Conservation (phyloP, 768 basidiomycete species). For the Leccinellum albellum region DNA sequence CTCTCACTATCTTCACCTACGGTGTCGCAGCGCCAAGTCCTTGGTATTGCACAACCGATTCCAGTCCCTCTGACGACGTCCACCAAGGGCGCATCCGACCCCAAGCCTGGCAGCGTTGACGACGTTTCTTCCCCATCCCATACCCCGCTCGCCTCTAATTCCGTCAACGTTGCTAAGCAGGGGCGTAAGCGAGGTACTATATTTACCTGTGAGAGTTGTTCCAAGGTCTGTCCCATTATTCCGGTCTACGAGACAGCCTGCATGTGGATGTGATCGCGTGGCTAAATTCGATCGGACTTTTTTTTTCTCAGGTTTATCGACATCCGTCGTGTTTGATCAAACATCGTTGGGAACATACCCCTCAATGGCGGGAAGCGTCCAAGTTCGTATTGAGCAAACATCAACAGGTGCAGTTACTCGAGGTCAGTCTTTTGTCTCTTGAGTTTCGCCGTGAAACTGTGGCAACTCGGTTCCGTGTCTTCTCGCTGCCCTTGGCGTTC, state of each 20-base stretch:
- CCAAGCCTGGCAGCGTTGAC: conserved; percentile 12
- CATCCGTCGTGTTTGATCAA: conserved; percentile 96
- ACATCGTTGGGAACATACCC: conserved; percentile 97
- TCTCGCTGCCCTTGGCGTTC: neutral
- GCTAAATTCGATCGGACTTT: neutral
- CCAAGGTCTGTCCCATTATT: conserved; percentile 56
- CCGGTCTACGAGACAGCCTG: neutral
- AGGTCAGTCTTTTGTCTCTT: conserved; percentile 44
- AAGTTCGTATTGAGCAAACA: conserved; percentile 92
- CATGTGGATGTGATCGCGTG: conserved; percentile 3
- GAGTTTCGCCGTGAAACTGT: neutral
- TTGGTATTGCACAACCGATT: conserved; percentile 12
- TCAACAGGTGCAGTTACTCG: conserved; percentile 94
- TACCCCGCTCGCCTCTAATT: conserved; percentile 5
- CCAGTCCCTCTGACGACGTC: neutral
- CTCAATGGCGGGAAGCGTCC: conserved; percentile 91
- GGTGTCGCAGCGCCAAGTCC: conserved; percentile 20
- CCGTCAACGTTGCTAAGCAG: conserved; percentile 28
- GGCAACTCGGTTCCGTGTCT: neutral
- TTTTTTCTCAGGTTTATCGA: conserved; percentile 60
- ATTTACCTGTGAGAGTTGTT: conserved; percentile 91
- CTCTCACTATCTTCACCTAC: conserved; percentile 41
- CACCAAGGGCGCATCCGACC: conserved; percentile 4
- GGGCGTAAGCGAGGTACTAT: conserved; percentile 80
- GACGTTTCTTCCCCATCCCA: conserved; percentile 10